These are phyloP conservation scores for Fusarium sp. DNA, from an alignment of 2,329 filamentous ascomycete species.

Conservation along the genomic window DNA sequence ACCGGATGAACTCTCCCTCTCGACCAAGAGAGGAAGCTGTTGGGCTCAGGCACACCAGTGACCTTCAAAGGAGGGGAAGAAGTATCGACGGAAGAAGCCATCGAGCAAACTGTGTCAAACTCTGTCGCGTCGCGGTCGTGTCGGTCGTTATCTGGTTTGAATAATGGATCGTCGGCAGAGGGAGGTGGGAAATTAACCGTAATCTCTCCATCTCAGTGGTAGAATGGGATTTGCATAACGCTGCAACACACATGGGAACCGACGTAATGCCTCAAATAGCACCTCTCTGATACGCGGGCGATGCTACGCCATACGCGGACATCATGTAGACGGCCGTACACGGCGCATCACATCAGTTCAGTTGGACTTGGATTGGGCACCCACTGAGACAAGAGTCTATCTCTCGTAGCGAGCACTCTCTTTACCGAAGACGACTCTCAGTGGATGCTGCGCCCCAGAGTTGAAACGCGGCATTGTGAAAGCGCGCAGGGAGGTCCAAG, in stretches of 20 bases:
- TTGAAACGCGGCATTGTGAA: constrained; percentile 1
- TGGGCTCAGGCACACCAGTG: not conserved
- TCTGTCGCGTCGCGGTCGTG: not conserved
- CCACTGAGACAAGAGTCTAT: not conserved
- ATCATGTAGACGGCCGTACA: constrained; percentile 1
- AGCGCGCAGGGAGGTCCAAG: constrained; percentile 16
- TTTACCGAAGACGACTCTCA: not conserved
- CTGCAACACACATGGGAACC: not conserved
- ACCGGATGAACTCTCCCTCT: constrained; percentile 10
- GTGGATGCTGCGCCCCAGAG: constrained; percentile 3
- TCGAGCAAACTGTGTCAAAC: constrained; percentile 6
- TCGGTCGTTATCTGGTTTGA: not conserved
- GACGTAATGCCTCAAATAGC: not conserved
- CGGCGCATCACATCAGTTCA: constrained; percentile 2
- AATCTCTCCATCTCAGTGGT: constrained; percentile 3
- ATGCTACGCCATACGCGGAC: constrained; percentile 23
- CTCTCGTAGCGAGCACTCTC: constrained; percentile 11
- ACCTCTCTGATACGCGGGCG: constrained; percentile 15
- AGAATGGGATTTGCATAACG: constrained; percentile 1
- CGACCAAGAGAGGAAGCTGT: not conserved
- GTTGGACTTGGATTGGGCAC: not conserved
- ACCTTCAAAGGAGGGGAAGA: not conserved
- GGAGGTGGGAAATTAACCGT: constrained; percentile 19
- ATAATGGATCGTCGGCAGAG: constrained; percentile 10
- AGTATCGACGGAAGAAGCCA: constrained; percentile 9